Evolutionary conservation across 2,329 filamentous ascomycete species (phyloP), one percentile per base, ranked within the genome.

Genomic region (Talaromyces amestolkiae): DNA sequence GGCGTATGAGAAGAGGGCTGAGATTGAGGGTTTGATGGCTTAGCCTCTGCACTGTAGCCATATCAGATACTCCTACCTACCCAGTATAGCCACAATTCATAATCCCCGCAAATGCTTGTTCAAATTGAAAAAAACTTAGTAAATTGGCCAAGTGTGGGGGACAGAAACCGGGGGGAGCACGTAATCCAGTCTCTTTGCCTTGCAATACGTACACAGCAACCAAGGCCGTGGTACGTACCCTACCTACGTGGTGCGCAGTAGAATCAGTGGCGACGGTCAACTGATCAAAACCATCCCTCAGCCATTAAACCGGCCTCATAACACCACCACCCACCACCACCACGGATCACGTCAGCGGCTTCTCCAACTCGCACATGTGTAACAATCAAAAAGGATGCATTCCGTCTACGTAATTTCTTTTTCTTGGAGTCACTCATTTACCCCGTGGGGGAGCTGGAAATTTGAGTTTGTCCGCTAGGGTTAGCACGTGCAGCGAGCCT

Each of bases 361-460:
- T 33, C 49, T 2, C 47, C 49, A 53, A 31, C 49, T n/a, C 15
- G 24, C 24, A 53, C 49, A 53, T 3, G 24, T 49, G 49, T 53
- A n/a, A 53, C 49, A 49, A 10, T 3, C 22, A 53, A 31, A 7
- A 31, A 31, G 27, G n/a, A 53, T 31, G 49, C 15, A 53, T 27
- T 53, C 49, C 24, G 49, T 53, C n/a, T 53, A 17, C n/a, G 22
- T 22, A 22, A 22, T 53, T 53, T 53, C 17, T 53, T 53, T 53
- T 53, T 53, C 49, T 53, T 31, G 49, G 49, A 53, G 15, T 31
- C 15, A 53, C 49, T 31, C 49, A 13, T 47, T 43, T 53, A 53
- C 49, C 49, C 49, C 49, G 49, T 53, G 49, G 49, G 49, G 49
- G 49, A 53, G 49, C 27, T 15, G 49, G 49, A n/a, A 27, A n/a